Evolutionary conservation across 305 asterid species (phyloP).

Genomic region (Andrographis paniculata): DNA sequence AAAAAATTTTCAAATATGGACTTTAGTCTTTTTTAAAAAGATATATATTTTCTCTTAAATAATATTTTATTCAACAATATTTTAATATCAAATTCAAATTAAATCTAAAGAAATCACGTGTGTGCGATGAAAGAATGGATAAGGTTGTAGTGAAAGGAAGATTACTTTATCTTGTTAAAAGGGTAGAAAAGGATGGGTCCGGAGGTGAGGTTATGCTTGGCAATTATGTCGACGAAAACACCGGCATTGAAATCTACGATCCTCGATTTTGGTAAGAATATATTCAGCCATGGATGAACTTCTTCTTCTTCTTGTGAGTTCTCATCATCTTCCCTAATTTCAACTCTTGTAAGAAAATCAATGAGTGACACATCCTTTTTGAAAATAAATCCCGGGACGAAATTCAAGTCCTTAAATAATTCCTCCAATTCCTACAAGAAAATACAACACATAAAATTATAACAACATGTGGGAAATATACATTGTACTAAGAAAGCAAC

Average conservation of each 20-base stretch:
- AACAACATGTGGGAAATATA: too few species aligned
- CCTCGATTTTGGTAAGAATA: conserved; percentile 59
- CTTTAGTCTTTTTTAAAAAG: too few species aligned
- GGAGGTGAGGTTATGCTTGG: conserved; percentile 29
- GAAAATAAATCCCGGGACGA: conserved; percentile 27
- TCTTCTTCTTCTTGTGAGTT: background rate
- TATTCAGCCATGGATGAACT: conserved; percentile 74
- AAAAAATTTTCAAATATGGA: too few species aligned
- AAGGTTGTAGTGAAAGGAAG: background rate
- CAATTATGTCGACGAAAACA: conserved; percentile 44
- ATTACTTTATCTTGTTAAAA: conserved; percentile 36
- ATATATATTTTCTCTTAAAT: background rate
- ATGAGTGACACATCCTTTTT: conserved; percentile 27
- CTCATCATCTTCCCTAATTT: conserved; percentile 21
- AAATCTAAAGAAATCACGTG: background rate
- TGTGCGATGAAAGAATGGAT: background rate
- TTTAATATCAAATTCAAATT: background rate
- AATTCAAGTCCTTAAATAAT: conserved; percentile 32
- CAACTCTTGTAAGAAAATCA: conserved; percentile 30
- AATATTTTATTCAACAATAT: background rate
- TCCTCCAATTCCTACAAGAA: conserved; percentile 31
- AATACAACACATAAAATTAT: too few species aligned
- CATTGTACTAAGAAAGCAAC: too few species aligned
- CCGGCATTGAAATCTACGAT: conserved; percentile 43
- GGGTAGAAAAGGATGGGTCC: conserved; percentile 82